Evolutionary conservation across 768 basidiomycete species (phyloP), one percentile per base, ranked within the genome.

Genomic region (Paxillus rubicundulus): DNA sequence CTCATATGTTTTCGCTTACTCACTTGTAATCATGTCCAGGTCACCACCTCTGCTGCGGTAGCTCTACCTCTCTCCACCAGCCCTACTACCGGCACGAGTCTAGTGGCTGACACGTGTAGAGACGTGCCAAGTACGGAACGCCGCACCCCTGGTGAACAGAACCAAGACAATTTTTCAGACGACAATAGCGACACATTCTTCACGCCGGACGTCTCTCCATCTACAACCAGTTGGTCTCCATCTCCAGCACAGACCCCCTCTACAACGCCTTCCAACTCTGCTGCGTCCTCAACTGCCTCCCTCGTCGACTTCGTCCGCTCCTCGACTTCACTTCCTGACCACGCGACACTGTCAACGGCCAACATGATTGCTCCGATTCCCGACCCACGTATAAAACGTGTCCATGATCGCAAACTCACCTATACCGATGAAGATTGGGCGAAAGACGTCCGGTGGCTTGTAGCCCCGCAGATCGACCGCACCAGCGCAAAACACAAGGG

Each of bases 371-470:
- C 54, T 38, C 27, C 53, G 20, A 9, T 27, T 13, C 40, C 50
- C 55, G 17, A 54, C 52, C 10, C 49, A 0, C 21, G 58, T 44
- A 52, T 50, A 30, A 60, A 45, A 49, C 52, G 45, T 28, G 20
- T 61, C 55, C 34, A 52, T 46, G 18, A 66, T 43, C 58, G 65
- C 51, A 66, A 71, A 34, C 56, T 65, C 48, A 70, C 72, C 16
- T 75, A 76, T 62, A 77, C 77, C 4, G 78, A 82, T 60, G 76
- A 82, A 47, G 80, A 85, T 57, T 88, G 85, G 87, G 78, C 82
- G 12, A 80, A 77, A 55, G 86, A 88, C 45, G 79, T 86, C 16
- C 77, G 82, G 32, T 86, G 82, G 82, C 79, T 89, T 28, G 77
- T 71, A 28, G 63, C 72, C 46, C 64, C 79, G 36, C 63, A 68